Percentiles rank a stretch among this genome's conserved stretches.
phyloP scores from a whole-genome alignment of 2,329 filamentous ascomycete genomes.

The Volutella citrinella region DNA sequence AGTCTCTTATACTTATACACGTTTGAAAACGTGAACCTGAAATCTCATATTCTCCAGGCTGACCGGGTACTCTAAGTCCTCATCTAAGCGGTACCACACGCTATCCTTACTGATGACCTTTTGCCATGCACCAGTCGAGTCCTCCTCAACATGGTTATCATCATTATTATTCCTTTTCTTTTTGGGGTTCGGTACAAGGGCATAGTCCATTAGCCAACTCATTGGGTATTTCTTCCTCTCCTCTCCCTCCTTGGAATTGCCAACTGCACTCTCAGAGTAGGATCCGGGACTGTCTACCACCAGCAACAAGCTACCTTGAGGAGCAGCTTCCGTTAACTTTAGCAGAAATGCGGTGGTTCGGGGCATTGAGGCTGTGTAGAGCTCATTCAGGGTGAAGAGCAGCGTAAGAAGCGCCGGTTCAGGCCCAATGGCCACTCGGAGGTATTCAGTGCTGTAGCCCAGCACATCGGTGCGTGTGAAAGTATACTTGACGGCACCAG shows the following conservation, averaged over 20 bases:
- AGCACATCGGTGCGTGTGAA: background rate
- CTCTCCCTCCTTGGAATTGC: background rate
- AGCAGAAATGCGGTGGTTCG: background rate
- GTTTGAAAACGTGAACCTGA: background rate
- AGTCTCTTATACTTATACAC: no score
- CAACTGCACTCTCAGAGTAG: background rate
- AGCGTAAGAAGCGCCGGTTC: background rate
- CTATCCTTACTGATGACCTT: no score
- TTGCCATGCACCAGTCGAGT: no score
- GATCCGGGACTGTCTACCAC: background rate
- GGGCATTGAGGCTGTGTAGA: background rate
- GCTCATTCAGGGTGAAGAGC: background rate
- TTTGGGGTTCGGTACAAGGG: background rate
- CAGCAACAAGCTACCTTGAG: background rate
- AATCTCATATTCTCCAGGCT: background rate
- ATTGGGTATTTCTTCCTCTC: background rate
- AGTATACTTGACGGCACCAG: background rate
- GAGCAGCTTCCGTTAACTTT: background rate
- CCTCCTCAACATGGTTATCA: background rate
- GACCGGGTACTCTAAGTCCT: background rate
- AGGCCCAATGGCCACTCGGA: background rate
- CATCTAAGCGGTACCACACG: background rate
- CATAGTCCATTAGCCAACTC: background rate
- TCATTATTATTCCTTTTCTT: background rate
- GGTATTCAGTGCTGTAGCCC: background rate